Conservation (phyloP, 805 yeast species). For the Metschnikowia proteae region DNA sequence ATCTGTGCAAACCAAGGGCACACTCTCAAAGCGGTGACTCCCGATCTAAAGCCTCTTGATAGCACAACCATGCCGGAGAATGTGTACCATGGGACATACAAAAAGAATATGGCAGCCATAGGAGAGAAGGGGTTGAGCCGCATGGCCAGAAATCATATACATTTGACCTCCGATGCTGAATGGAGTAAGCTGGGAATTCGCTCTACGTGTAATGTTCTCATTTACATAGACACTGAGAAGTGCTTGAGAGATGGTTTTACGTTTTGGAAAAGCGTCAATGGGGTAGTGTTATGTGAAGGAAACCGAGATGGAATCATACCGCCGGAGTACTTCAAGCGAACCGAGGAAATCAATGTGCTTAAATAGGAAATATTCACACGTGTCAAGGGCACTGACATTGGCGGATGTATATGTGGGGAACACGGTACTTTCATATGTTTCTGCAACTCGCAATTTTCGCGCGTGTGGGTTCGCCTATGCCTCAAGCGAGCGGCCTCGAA, state of each 20-base stretch:
- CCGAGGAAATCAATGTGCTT: slow-evolving; percentile 16
- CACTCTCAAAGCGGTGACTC: slow-evolving; percentile 49
- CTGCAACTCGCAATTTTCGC: slow-evolving; percentile 3
- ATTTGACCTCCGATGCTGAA: slow-evolving; percentile 57
- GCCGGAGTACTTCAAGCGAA: slow-evolving; percentile 36
- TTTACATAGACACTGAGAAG: slow-evolving; percentile 56
- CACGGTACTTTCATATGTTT: slow-evolving; percentile 1
- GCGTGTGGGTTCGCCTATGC: slow-evolving; percentile 2
- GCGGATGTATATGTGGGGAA: background rate
- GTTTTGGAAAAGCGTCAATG: slow-evolving; percentile 65
- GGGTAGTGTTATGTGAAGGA: slow-evolving; percentile 70
- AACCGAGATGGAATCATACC: slow-evolving; percentile 50
- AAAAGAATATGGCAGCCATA: slow-evolving; percentile 45
- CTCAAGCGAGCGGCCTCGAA: slow-evolving; percentile 1
- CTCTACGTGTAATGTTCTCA: slow-evolving; percentile 48
- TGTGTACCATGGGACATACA: slow-evolving; percentile 80
- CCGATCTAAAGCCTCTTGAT: slow-evolving; percentile 39
- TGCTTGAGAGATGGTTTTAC: slow-evolving; percentile 41
- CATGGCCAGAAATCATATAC: slow-evolving; percentile 84
- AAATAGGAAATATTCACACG: no score
- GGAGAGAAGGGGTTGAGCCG: slow-evolving; percentile 54
- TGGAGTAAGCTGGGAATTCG: slow-evolving; percentile 74
- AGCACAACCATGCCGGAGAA: slow-evolving; percentile 44
- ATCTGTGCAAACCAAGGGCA: slow-evolving; percentile 97
- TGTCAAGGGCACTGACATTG: no score